Base-by-base conservation (phyloP, 1,139 yeast genomes). In the Scheffersomyces illinoinensis region DNA sequence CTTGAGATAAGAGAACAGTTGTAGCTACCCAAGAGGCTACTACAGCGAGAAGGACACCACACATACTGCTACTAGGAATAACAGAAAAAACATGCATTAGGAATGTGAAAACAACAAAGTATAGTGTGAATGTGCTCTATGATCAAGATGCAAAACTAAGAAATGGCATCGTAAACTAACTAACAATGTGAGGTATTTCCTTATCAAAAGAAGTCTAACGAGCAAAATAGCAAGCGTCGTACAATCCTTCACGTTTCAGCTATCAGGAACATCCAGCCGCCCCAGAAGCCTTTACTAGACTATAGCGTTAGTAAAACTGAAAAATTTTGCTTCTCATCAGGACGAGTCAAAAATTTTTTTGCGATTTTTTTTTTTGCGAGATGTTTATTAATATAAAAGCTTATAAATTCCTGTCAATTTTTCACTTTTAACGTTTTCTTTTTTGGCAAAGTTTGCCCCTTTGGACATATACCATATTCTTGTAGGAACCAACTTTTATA, bases 381-480 rank as follows among this genome's bases (percentile, higher is more conserved):
- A 33, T 33, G 43, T 33, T 33, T 33, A 33, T 17, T 33, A 33
- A 33, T 33, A 33, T 33, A 33, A 33, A 33, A 48, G 48, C 43
- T 43, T 57, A 54, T 57, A 61, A 57, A 53, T 26, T 6, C 19
- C 53, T 14, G 46, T 19, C 26, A 43, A 47, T 54, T 55, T 33
- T 54, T 57, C 56, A 20, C 55, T 33, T 24, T 61, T 57, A 53
- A 53, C 48, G 26, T 68, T 76, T 73, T 72, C 68, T 76, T 75
- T 78, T 77, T 73, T 79, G 83, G 83, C 83, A 77, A 77, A 70
- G 74, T 64, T 69, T 74, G 78, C 76, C 81, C 80, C 68, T 63
- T 69, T 68, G 50, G 46, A 50, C 55, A 58, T 60, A 61, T 59
- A 54, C 55, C 52, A 53, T 52, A 57, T 59, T 56, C 51, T 50